Percentiles rank a stretch among this genome's conserved stretches.
phyloP scores from a whole-genome alignment of 164 flowering plant species.

The Nymphaea colorata region DNA sequence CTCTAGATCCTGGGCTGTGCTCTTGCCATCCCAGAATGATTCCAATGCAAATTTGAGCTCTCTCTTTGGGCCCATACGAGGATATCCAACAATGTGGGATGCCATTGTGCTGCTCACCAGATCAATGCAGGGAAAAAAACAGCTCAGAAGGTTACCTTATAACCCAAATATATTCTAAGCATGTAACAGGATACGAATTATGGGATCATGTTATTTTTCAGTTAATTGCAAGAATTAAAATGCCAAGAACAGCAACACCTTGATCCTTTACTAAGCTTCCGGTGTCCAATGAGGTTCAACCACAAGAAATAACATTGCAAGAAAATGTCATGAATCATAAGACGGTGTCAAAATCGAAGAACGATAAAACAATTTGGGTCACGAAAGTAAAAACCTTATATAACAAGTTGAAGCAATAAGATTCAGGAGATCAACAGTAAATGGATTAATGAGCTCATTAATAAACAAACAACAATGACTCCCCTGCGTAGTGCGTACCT shows the following conservation, averaged over 20 bases:
- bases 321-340: too few relatives aligned
- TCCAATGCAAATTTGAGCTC: conserved; percentile 84
- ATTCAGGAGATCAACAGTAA: neutral
- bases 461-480: neutral
- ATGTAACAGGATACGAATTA: neutral
- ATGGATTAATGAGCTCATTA: neutral
- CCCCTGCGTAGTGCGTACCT: too few relatives aligned
- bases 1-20: conserved; percentile 41
- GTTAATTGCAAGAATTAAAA: too few relatives aligned
- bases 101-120: conserved; percentile 43
- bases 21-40: conserved; percentile 52
- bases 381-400: too few relatives aligned
- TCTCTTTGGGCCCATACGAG: conserved; percentile 78
- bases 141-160: neutral
- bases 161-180: neutral
- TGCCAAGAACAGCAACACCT: too few relatives aligned
- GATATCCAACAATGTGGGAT: conserved; percentile 83
- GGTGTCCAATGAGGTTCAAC: too few relatives aligned
- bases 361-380: too few relatives aligned
- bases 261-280: too few relatives aligned
- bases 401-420: too few relatives aligned
- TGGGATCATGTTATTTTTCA: too few relatives aligned
- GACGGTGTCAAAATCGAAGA: too few relatives aligned
- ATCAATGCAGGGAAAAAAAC: neutral
- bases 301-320: too few relatives aligned